These are phyloP conservation scores for Leccinum disarticulatum DNA, from an alignment of 768 basidiomycete genomes.

Conservation along the genomic window DNA sequence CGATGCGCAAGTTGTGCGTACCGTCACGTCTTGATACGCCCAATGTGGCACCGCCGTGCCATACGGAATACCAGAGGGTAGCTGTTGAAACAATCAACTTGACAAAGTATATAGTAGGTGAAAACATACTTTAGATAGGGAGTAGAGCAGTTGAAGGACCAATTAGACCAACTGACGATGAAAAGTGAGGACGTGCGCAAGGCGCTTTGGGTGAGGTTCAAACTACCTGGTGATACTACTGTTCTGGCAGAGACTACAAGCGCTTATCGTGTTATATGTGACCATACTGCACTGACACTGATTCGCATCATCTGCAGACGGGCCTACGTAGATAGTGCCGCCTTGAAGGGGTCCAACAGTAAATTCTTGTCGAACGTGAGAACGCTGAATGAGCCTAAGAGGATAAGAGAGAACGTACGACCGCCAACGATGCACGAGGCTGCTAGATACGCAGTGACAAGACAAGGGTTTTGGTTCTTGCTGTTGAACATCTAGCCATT, in stretches of 20 bases:
- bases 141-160: constrained; percentile 48
- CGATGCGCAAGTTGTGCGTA: too few relatives aligned
- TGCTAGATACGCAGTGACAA: constrained; percentile 43
- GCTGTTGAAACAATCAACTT: constrained; percentile 26
- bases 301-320: constrained; percentile 32
- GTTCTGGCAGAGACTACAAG: constrained; percentile 59
- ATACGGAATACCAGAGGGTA: constrained; percentile 46
- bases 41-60: constrained; percentile 56
- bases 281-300: constrained; percentile 57
- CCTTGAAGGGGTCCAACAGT: constrained; percentile 39
- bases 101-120: neutral
- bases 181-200: constrained; percentile 1
- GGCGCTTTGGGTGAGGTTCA: neutral
- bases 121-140: constrained; percentile 30
- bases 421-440: constrained; percentile 40
- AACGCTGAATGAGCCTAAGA: constrained; percentile 6
- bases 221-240: constrained; percentile 37
- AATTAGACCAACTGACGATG: constrained; percentile 46
- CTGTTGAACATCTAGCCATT: constrained; percentile 39
- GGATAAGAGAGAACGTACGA: constrained; percentile 32
- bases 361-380: constrained; percentile 32
- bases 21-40: constrained; percentile 57
- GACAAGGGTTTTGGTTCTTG: constrained; percentile 45
- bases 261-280: constrained; percentile 54
- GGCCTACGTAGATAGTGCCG: constrained; percentile 29